Evolutionary conservation across 495 filamentous ascomycete species (phyloP).

Genomic region (Glutinoglossum americanum): DNA sequence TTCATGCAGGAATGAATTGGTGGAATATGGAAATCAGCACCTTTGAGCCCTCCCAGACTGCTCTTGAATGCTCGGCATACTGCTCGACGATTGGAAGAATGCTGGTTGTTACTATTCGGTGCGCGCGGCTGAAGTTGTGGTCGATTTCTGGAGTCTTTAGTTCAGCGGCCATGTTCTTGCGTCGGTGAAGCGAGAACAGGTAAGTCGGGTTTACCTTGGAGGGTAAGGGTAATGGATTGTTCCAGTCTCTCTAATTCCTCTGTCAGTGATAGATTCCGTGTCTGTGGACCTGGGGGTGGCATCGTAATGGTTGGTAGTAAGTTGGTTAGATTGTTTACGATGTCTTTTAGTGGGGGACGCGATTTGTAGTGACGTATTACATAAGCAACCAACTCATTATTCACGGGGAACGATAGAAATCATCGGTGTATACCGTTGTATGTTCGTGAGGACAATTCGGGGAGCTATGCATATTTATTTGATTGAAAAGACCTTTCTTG

Average conservation of each 20-base stretch:
- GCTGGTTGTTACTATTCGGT: conserved; percentile 84
- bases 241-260: conserved; percentile 94
- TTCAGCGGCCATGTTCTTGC: background rate
- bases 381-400: background rate
- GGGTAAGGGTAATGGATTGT: conserved; percentile 85
- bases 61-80: conserved; percentile 79
- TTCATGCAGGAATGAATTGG: background rate
- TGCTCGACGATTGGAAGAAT: conserved; percentile 91
- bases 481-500: too few relatives aligned
- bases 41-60: conserved; percentile 95
- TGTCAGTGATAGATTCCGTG: conserved; percentile 56
- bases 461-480: too few relatives aligned
- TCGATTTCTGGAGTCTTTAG: conserved; percentile 54
- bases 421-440: too few relatives aligned
- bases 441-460: too few relatives aligned
- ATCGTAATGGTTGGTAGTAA: background rate
- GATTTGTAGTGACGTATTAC: background rate
- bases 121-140: conserved; percentile 89
- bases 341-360: background rate
- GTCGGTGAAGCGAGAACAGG: background rate
- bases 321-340: background rate
- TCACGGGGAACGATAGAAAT: too few relatives aligned
- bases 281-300: conserved; percentile 16
- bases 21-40: conserved; percentile 19
- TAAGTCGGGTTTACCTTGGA: conserved; percentile 44